A percentile compares a stretch with the other conserved stretches of the same genome.
Evolutionary conservation across 78 protist species (phyloP).

Genomic region (Cyanophora paradoxa): DNA sequence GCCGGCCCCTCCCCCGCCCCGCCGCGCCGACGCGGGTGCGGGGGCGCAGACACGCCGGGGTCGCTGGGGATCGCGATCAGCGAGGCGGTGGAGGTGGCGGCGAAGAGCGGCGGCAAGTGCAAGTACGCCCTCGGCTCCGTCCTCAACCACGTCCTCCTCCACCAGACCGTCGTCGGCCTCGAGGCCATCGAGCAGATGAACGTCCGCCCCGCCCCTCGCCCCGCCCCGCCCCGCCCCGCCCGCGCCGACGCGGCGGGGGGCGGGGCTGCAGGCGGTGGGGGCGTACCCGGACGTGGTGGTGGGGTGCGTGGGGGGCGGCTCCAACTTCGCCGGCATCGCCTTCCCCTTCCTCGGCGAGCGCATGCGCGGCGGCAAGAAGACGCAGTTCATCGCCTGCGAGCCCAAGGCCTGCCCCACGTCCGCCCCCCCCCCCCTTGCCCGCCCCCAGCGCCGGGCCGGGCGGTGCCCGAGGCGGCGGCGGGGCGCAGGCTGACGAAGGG

Average conservation of each 20-base stretch:
- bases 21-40: neutral
- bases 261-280: too few relatives aligned
- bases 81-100: neutral
- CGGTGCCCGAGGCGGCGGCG: too few relatives aligned
- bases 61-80: neutral
- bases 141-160: neutral
- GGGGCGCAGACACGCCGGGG: neutral
- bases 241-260: too few relatives aligned
- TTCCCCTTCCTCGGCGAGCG: neutral
- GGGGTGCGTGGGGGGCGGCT: conserved; percentile 1
- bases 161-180: neutral
- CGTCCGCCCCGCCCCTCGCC: too few relatives aligned
- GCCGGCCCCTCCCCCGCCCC: neutral
- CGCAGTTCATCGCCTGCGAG: neutral
- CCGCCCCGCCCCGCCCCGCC: too few relatives aligned
- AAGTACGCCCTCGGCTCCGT: conserved; percentile 6
- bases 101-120: neutral
- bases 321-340: conserved; percentile 8
- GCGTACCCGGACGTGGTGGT: neutral
- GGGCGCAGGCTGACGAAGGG: neutral
- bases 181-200: neutral
- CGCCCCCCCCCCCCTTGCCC: too few relatives aligned
- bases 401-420: too few relatives aligned
- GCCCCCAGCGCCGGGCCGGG: too few relatives aligned
- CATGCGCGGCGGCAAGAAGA: neutral